Evolutionary conservation across 148 eudicot genomes (phyloP), one percentile per base, ranked within the genome.

Genomic region (Rhododendron ovatum): DNA sequence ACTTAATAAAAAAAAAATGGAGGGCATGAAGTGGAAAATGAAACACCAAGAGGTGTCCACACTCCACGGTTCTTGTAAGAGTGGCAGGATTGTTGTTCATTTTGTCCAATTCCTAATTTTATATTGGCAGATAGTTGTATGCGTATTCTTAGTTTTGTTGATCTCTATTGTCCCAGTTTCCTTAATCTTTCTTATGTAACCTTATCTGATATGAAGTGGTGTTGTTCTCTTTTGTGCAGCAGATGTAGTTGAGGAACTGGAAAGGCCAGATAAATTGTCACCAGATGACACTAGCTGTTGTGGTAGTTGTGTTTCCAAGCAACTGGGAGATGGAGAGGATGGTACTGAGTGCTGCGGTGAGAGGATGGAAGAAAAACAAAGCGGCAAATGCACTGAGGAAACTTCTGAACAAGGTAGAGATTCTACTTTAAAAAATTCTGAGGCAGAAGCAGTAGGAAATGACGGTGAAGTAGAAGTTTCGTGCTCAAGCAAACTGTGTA

Each of bases 281-380:
- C 65, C 55, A 37, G 80, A 43, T 20, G 75, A 84, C 82, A 83
- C 81, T 75, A 80, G 77, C 79, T 77, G 50, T 69, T 81, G 61
- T 18, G 76, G 61, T 69, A 55, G 83, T 71, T 33, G 84, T 87
- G 55, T 74, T 82, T 51, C 78, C 41, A 78, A 63, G 67, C 83
- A 83, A 35, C 82, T 26, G 84, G 83, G 84, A 39, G 84, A 53
- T 67, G 82, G 74, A 20, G 87, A 86, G 41, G 86, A 76, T 75
- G 77, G 83, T 3, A 67, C n/a, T 61, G 53, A 63, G 50, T 17
- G 45, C 18, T 59, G 74, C 13, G 17, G 22, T 67, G 84, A 67
- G 20, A 85, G 87, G 47, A 84, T 78, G 35, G 57, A 20, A 10
- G 91, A 67, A 82, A 86, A 50, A 83, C 86, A 78, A 22, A 59